These are phyloP conservation scores for Boletus patriciae DNA, from an alignment of 768 basidiomycete genomes.

Conservation along the genomic window DNA sequence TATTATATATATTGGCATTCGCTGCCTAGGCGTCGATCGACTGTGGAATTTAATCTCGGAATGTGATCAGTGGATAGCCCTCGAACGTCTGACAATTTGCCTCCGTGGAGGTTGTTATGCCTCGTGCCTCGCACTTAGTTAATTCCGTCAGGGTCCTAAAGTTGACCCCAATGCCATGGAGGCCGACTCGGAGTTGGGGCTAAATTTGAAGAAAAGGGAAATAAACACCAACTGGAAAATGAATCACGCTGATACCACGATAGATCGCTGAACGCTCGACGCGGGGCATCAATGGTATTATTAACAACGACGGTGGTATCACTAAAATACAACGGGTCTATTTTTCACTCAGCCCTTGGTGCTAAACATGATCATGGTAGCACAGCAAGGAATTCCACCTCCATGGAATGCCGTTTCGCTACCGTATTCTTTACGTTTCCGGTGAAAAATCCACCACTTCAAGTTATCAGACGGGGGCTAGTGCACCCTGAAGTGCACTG, in stretches of 20 bases:
- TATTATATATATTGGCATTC: constrained; percentile 3
- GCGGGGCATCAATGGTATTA: constrained; percentile 10
- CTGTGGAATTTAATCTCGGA: constrained; percentile 24
- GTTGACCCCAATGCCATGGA: constrained; percentile 2
- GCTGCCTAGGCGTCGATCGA: constrained; percentile 26
- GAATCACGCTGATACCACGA: constrained; percentile 17
- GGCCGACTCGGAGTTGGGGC: not conserved
- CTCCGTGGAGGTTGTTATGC: constrained; percentile 9
- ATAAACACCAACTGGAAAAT: not conserved
- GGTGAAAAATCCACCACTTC: not conserved
- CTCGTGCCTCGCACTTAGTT: constrained; percentile 13
- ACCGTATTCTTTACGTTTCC: constrained; percentile 13
- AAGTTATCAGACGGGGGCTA: not conserved
- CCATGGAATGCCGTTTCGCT: not conserved
- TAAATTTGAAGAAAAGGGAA: not conserved
- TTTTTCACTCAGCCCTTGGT: not conserved
- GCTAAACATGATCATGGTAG: not conserved
- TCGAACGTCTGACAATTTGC: constrained; percentile 6
- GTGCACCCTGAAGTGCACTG: constrained; percentile 16
- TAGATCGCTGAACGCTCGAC: constrained; percentile 8
- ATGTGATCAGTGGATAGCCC: constrained; percentile 9
- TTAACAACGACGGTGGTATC: constrained; percentile 7
- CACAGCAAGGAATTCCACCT: not conserved
- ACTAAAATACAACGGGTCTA: not conserved
- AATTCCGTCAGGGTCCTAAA: constrained; percentile 5